Conservation (phyloP, 495 filamentous ascomycete genomes). For the Thermothielavioides terrestris region DNA sequence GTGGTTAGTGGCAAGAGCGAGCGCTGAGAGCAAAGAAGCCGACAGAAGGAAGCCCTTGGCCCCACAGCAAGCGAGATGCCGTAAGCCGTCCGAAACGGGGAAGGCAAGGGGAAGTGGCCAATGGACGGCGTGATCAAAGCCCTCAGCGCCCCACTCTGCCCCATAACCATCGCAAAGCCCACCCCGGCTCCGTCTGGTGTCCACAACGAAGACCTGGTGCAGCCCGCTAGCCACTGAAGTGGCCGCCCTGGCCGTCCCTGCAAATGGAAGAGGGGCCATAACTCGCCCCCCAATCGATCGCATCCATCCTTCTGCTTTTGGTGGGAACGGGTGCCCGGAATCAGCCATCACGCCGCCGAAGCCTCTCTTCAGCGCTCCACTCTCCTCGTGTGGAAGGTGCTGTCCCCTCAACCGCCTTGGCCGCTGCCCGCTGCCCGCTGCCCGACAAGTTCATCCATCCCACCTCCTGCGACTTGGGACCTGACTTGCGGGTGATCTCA, state of each 20-base stretch:
- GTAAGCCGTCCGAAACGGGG: slow-evolving; percentile 22
- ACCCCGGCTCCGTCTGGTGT: slow-evolving; percentile 1
- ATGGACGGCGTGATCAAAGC: slow-evolving; percentile 1
- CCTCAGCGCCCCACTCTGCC: slow-evolving; percentile 9
- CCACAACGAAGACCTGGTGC: neutral
- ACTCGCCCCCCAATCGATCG: neutral
- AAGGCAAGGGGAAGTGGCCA: slow-evolving; percentile 10
- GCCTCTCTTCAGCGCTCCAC: neutral
- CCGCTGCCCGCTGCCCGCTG: slow-evolving; percentile 5
- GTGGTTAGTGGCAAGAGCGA: slow-evolving; percentile 11
- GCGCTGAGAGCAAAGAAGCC: slow-evolving; percentile 23
- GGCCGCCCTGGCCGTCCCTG: too few relatives aligned
- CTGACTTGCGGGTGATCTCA: slow-evolving; percentile 15
- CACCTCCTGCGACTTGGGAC: too few relatives aligned
- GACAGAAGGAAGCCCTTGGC: slow-evolving; percentile 14
- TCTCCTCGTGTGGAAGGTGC: neutral
- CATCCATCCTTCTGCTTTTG: neutral
- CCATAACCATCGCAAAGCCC: slow-evolving; percentile 17
- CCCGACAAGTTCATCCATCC: slow-evolving; percentile 23
- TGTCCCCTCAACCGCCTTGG: slow-evolving; percentile 16
- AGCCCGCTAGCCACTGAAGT: too few relatives aligned
- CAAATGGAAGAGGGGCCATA: too few relatives aligned
- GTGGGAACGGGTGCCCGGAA: slow-evolving; percentile 1
- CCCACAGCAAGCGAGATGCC: slow-evolving; percentile 13
- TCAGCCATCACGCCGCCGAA: slow-evolving; percentile 3